Evolutionary conservation across 345 rosid species (phyloP).

Genomic region (Pelargonium nanum): DNA sequence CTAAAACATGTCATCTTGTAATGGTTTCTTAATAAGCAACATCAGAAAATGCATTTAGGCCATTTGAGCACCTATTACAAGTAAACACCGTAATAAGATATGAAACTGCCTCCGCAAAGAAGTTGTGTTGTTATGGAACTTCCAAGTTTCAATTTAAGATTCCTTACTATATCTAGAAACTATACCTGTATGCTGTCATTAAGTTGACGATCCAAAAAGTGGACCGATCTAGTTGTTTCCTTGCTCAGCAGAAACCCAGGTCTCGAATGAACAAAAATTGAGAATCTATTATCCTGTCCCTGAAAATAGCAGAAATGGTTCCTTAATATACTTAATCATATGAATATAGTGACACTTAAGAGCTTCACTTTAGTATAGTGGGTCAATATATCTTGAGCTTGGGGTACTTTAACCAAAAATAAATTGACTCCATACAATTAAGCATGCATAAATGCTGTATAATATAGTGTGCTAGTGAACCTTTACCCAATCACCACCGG

Average conservation of each 20-base stretch:
- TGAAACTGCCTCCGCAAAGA: background rate
- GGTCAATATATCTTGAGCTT: background rate
- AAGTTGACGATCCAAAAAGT: conserved; percentile 72
- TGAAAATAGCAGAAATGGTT: conserved; percentile 18
- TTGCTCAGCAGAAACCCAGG: conserved; percentile 78
- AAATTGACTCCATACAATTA: background rate
- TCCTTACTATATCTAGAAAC: background rate
- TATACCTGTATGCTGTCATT: conserved; percentile 81
- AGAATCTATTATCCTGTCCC: conserved; percentile 69
- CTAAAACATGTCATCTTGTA: background rate
- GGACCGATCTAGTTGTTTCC: conserved; percentile 66
- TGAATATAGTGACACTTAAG: too few species aligned
- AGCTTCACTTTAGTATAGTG: too few species aligned
- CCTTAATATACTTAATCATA: background rate
- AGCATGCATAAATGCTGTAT: background rate
- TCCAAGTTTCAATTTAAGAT: too few species aligned
- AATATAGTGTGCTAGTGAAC: background rate
- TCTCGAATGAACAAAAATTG: conserved; percentile 85
- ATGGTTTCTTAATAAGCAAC: background rate
- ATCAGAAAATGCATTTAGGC: background rate
- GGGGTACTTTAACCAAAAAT: background rate
- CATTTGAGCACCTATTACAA: background rate
- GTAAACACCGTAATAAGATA: background rate
- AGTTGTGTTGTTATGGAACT: too few species aligned
- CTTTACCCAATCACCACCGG: background rate